Base-by-base conservation (phyloP, 257 asterid species). In the Misopates orontium region DNA sequence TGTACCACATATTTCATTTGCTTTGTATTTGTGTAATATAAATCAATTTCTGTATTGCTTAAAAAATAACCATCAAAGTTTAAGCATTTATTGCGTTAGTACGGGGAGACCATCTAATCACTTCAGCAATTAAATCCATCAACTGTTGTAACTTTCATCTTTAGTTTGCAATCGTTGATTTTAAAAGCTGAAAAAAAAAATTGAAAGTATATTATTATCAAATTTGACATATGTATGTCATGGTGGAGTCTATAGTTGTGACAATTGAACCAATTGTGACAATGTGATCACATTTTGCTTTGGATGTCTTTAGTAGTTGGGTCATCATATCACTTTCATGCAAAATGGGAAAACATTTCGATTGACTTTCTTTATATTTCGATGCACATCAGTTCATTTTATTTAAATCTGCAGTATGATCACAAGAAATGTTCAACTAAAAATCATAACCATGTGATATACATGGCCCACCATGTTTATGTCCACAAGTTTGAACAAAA, bases 401-500 rank as follows among this genome's bases (percentile, higher is more conserved):
- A 66, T 36, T 62, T 56, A 54, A 21, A 17, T 55, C 18, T 10
- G 28, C 22, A 42, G 44, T 17, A 10, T 10, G 11, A 50, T 28
- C 25, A 31, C 60, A 71, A 41, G 53, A 20, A n/a, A 59, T 8
- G 16, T 20, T 19, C 25, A 40, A 42, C 40, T 23, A 53, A 25
- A 74, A 70, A 21, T 39, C 4, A 64, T 69, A 48, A 49, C 42
- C 66, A 70, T 66, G 71, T 75, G 70, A 69, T 14, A 68, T 40
- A 18, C 36, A 28, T 32, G 73, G 55, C 41, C 69, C 75, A 67
- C 77, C 23, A 62, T 2, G 59, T 56, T 71, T 3, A 36, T 40
- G 72, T 72, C 69, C 77, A 68, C 73, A 68, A 76, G 68, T 64
- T 68, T 63, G 69, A 67, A 41, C 3, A 40, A 7, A 24, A 16